Base-by-base conservation (phyloP, 768 basidiomycete species). In the Auricularia sp. region DNA sequence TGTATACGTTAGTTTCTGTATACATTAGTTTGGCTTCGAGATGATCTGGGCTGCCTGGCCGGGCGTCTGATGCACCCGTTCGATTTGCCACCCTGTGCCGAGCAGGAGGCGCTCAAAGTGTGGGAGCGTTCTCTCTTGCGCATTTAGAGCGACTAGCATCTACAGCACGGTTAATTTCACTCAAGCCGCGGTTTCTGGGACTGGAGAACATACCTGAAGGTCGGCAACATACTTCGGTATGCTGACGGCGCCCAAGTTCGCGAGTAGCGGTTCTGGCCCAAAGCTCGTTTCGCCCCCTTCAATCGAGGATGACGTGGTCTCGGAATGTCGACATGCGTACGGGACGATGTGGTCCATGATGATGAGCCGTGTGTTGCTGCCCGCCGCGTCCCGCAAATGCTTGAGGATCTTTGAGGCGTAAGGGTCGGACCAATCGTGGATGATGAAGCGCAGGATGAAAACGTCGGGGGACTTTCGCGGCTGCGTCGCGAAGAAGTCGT, bases 201-300 rank as follows among this genome's bases (percentile, higher is more conserved):
- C 23, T 4, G 11, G 7, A n/a, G 21, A 35, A 33, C 56, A 29
- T 33, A 59, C 56, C 23, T 35, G 29, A 21, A 68, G 6, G 36
- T 71, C 71, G 16, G 61, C 44, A 14, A 64, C 54, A 53, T 72
- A 72, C 29, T 66, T 44, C 10, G 63, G 29, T 1, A 63, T 43
- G 33, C 54, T 64, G 2, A 66, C 70, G 1, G 51, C 64, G 18
- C 71, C 71, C 66, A 67, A 36, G 60, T 72, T 72, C 2, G 68
- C 66, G 23, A 72, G 66, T n/a, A 72, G 64, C 16, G 71, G 71
- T 36, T 63, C 63, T 3, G 71, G 71, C 14, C 12, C 34, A 18
- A n/a, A 14, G 18, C 8, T 34, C 34, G 56, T 36, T 14, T 63
- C 62, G 18, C 18, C 39, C 21, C 29, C 61, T n/a, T 11, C 10